Evolutionary conservation across 177 flowering plant species (phyloP).

Genomic region (Vitis hybrid): DNA sequence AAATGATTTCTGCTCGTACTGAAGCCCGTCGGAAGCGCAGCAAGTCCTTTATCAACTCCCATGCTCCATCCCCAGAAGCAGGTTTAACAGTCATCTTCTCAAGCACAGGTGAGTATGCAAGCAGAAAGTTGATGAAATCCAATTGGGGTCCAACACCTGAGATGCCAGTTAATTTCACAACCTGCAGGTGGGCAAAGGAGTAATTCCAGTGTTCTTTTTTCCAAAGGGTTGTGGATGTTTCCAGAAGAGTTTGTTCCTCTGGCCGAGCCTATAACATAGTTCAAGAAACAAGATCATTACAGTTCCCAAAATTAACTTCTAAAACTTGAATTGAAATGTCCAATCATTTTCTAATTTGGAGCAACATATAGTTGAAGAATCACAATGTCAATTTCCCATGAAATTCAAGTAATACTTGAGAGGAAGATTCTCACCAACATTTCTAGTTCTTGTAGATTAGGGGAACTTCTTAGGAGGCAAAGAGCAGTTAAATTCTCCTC

Average conservation of each 20-base stretch:
- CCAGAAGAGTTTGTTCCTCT: constrained; percentile 25
- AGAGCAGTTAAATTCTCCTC: constrained; percentile 42
- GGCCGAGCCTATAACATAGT: constrained; percentile 31
- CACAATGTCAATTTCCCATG: not conserved
- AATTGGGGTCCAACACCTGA: constrained; percentile 31
- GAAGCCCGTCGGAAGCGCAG: constrained; percentile 49
- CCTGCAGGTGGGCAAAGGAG: constrained; percentile 27
- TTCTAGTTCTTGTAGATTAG: constrained; percentile 51
- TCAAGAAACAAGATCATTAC: not conserved
- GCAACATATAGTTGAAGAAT: not conserved
- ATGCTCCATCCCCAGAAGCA: constrained; percentile 28
- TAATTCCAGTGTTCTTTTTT: constrained; percentile 22
- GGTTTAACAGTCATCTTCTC: constrained; percentile 54
- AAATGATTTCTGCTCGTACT: constrained; percentile 38
- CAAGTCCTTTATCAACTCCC: constrained; percentile 49
- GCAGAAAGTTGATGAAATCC: constrained; percentile 47
- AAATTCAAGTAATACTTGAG: not conserved
- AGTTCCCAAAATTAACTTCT: not conserved
- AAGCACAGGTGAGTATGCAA: constrained; percentile 44
- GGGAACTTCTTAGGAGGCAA: constrained; percentile 47
- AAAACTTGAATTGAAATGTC: not conserved
- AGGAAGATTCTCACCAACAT: constrained; percentile 35
- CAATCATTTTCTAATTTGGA: not conserved
- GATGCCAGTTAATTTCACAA: constrained; percentile 39
- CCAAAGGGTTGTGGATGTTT: constrained; percentile 11